A percentile compares a stretch with the other conserved stretches of the same genome.
Evolutionary conservation across 2,329 filamentous ascomycete genomes (phyloP).

Genomic region (Aspergillus sp.): DNA sequence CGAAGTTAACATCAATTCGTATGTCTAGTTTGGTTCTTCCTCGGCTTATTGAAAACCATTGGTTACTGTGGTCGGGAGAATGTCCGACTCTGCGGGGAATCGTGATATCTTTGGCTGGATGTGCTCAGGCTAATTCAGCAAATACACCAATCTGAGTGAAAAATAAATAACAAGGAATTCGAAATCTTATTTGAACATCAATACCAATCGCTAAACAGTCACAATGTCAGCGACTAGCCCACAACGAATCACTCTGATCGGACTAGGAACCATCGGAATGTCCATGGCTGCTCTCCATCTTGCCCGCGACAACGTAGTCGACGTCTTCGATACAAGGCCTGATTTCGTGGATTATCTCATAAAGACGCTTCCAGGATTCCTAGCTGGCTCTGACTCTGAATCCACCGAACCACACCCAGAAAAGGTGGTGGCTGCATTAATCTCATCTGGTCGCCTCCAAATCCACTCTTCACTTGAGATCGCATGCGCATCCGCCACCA

Average conservation of each 20-base stretch:
- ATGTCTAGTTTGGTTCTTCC: background rate
- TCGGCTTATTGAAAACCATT: background rate
- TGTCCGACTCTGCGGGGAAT: too few species aligned
- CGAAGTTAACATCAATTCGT: background rate
- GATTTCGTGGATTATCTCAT: constrained; percentile 48
- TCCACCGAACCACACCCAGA: background rate
- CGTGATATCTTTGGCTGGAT: background rate
- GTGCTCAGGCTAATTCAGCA: background rate
- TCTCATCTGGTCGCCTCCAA: constrained; percentile 17
- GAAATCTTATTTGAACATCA: too few species aligned
- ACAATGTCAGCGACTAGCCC: constrained; percentile 13
- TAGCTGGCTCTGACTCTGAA: background rate
- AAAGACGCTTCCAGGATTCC: constrained; percentile 23
- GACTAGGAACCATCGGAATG: constrained; percentile 53
- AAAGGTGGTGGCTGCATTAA: constrained; percentile 6
- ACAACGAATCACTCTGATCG: constrained; percentile 38
- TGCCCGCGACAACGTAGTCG: constrained; percentile 29
- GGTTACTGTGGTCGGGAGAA: background rate
- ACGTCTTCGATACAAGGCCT: constrained; percentile 53
- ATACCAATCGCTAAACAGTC: background rate
- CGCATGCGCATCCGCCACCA: constrained; percentile 39
- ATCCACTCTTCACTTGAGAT: constrained; percentile 17
- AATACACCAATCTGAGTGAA: background rate
- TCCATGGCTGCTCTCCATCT: constrained; percentile 51
- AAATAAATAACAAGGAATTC: background rate